phyloP scores from a whole-genome alignment of 768 basidiomycete species.

The Naganishia antarctica region DNA sequence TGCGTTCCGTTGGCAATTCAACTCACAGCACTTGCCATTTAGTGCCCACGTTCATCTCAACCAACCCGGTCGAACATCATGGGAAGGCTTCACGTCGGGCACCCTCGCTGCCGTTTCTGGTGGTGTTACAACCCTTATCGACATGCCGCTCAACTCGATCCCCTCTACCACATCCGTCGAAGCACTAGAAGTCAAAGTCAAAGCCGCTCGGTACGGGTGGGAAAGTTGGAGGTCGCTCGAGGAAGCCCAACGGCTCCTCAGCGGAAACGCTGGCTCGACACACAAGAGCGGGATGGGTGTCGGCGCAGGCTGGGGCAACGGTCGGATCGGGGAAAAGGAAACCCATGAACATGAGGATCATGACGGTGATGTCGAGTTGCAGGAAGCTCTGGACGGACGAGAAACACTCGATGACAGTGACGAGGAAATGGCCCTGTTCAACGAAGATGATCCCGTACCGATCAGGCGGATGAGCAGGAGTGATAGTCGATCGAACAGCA shows the following conservation, averaged over 20 bases:
- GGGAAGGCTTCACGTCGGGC: slow-evolving; percentile 93
- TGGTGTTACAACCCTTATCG: slow-evolving; percentile 89
- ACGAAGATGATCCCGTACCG: slow-evolving; percentile 18
- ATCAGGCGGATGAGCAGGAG: slow-evolving; percentile 12
- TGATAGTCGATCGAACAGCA: slow-evolving; percentile 12
- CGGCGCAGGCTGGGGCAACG: slow-evolving; percentile 20
- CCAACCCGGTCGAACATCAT: slow-evolving; percentile 84
- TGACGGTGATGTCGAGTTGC: slow-evolving; percentile 1
- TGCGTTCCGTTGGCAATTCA: background rate
- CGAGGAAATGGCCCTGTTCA: slow-evolving; percentile 19
- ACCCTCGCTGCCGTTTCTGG: slow-evolving; percentile 84
- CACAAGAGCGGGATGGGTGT: slow-evolving; percentile 21
- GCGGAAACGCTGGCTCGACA: background rate
- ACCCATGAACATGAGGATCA: slow-evolving; percentile 17
- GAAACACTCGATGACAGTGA: slow-evolving; percentile 15
- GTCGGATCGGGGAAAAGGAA: slow-evolving; percentile 14
- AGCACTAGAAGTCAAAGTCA: slow-evolving; percentile 67
- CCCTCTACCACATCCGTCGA: slow-evolving; percentile 85
- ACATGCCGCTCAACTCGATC: slow-evolving; percentile 97
- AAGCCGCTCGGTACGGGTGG: slow-evolving; percentile 62
- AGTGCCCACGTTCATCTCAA: slow-evolving; percentile 75
- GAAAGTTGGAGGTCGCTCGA: slow-evolving; percentile 25
- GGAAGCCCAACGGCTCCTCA: slow-evolving; percentile 15
- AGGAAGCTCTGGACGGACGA: background rate
- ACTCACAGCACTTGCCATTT: background rate